Evolutionary conservation across 768 basidiomycete genomes (phyloP).

Genomic region (Suillus bovinus): DNA sequence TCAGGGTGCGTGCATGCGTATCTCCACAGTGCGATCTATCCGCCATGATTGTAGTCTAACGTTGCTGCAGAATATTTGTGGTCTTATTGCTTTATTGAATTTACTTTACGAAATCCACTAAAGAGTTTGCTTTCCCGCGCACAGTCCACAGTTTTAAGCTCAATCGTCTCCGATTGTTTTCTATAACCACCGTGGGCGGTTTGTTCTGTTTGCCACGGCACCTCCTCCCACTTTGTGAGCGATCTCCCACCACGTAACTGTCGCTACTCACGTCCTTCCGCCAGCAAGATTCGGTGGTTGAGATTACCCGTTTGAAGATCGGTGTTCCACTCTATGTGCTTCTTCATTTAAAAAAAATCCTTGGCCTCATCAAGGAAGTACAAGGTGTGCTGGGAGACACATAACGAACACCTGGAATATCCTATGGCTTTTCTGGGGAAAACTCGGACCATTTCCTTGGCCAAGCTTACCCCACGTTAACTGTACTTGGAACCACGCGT

Average conservation of each 20-base stretch:
- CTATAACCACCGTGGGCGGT: not conserved
- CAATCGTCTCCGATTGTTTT: slow-evolving; percentile 3
- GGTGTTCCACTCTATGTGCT: not conserved
- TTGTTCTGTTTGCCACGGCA: not conserved
- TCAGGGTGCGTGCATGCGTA: slow-evolving; percentile 1
- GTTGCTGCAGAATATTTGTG: not conserved
- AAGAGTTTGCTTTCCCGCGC: slow-evolving; percentile 1
- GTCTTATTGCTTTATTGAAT: not conserved
- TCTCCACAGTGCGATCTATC: not conserved
- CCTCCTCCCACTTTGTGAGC: not conserved
- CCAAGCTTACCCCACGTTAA: not conserved
- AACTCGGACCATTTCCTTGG: not conserved
- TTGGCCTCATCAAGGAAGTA: not conserved
- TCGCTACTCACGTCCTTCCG: not conserved
- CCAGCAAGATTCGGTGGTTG: not conserved
- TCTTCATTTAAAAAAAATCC: not conserved
- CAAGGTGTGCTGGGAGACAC: not conserved
- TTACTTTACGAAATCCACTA: slow-evolving; percentile 1
- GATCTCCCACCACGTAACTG: not conserved
- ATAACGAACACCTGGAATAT: too few relatives aligned
- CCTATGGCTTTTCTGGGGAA: not conserved
- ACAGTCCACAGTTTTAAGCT: slow-evolving; percentile 1
- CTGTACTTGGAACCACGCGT: not conserved
- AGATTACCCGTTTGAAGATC: not conserved
- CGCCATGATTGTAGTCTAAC: not conserved